Evolutionary conservation across 495 filamentous ascomycete genomes (phyloP), one percentile per base, ranked within the genome.

Genomic region (Xylaria curta): DNA sequence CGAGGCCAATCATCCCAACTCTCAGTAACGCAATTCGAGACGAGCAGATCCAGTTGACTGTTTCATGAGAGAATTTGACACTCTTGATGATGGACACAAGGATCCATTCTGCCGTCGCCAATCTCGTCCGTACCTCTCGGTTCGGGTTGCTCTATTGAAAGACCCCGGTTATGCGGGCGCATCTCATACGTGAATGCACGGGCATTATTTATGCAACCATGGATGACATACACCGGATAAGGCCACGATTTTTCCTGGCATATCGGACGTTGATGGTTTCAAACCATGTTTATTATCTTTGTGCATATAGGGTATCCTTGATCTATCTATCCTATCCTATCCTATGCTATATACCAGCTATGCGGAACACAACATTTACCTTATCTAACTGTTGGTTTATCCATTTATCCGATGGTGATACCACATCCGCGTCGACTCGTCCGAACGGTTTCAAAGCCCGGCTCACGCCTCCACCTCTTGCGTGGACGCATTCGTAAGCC

Each of bases 51-150:
- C 26, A 66, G 26, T 36, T 38, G 36, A 8, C 59, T 31, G 65
- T 67, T 56, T 67, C 49, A 56, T 40, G 33, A 31, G 19, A 17
- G n/a, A 17, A 28, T 42, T 56, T 42, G 65, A 67, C 19, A 56
- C 65, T 56, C 26, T 44, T 44, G 21, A 21, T 67, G 65, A 67
- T 67, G 65, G 46, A n/a, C 65, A 31, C 65, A 67, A 33, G 65
- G 65, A 67, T 67, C 26, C 21, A 38, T 51, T 66, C 4, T 46
- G 64, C 31, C 15, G 33, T 66, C 36, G 31, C 19, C 28, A 36
- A 40, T 67, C 64, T 51, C 21, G 33, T 44, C 49, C 36, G 1
- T 21, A 24, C 21, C 15, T 46, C 24, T 63, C 42, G 46, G 63
- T 19, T 53, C 63, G 21, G 31, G 46, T 51, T 46, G 28, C 28